Conservation (phyloP, 306 rosid genomes). For the Macrotyloma uniflorum region DNA sequence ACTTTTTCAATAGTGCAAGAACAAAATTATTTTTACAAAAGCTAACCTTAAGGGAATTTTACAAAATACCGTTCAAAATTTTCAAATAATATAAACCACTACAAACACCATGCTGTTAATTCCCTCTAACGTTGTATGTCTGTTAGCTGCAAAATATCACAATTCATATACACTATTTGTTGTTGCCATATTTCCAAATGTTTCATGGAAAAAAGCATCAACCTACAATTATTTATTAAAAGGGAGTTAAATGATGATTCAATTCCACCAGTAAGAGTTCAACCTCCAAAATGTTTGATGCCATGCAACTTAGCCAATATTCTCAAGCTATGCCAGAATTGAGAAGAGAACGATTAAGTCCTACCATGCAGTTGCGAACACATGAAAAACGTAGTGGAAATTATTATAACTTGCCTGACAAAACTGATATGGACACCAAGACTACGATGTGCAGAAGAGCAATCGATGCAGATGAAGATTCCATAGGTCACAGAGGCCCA, state of each 20-base stretch:
- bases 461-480: neutral
- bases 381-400: neutral
- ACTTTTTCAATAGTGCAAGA: neutral
- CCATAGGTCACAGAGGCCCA: neutral
- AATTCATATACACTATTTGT: neutral
- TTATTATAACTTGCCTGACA: neutral
- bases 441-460: neutral
- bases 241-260: neutral
- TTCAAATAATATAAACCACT: neutral
- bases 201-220: neutral
- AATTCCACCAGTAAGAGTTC: neutral
- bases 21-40: neutral
- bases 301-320: neutral
- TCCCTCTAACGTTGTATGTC: too few relatives aligned
- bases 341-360: neutral
- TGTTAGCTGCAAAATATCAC: neutral
- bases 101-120: neutral
- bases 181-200: neutral
- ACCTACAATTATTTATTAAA: neutral
- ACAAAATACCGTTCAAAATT: neutral
- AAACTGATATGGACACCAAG: neutral
- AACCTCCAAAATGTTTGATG: neutral
- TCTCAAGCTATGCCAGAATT: neutral
- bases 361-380: neutral
- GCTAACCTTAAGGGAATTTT: neutral